Evolutionary conservation across 2,329 filamentous ascomycete species (phyloP), one percentile per base, ranked within the genome.

Genomic region (Fusarium austroafricanum): DNA sequence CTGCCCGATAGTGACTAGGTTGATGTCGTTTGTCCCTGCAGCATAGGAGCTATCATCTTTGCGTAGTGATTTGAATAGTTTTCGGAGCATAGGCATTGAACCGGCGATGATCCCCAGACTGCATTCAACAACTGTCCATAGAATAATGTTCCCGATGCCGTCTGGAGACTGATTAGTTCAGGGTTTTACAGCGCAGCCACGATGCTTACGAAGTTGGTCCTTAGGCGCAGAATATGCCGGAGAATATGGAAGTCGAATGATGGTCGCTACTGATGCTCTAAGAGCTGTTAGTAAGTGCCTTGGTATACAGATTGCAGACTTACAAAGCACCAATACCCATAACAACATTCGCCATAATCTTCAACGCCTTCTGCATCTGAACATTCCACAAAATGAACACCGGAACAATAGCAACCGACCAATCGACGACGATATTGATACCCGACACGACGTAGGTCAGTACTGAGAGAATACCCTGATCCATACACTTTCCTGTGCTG

Each of bases 1-100:
- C 11, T 53, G 45, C 2, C 63, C 63, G 14, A 66, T 65, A 0
- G 61, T 65, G 2, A 61, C 29, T 3, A 56, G 49, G 5, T 61
- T 65, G 6, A 61, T 11, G 3, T 65, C 54, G 3, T 55, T 40
- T 0, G 63, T 55, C 1, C 28, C 39, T 7, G 17, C 38, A 5
- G 18, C 18, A 4, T 61, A 56, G 3, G 39, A 42, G 3, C 47
- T 65, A 6, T 45, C 47, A 9, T 65, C 47, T 20, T 45, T 65
- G 4, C 29, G 18, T 1, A 64, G 21, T 1, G 42, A 21, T 4
- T 52, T 59, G 21, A 65, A 57, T 2, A 64, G 37, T 8, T 64
- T 64, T n/a, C 59, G 40, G 6, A 66, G 63, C 50, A 66, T 61
- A 2, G 64, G 61, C 37, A 67, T 61, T 10, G 61, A 61, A 5